These are phyloP conservation scores for Pholiota adiposa DNA, from an alignment of 1,284 basidiomycete species.

Conservation along the genomic window DNA sequence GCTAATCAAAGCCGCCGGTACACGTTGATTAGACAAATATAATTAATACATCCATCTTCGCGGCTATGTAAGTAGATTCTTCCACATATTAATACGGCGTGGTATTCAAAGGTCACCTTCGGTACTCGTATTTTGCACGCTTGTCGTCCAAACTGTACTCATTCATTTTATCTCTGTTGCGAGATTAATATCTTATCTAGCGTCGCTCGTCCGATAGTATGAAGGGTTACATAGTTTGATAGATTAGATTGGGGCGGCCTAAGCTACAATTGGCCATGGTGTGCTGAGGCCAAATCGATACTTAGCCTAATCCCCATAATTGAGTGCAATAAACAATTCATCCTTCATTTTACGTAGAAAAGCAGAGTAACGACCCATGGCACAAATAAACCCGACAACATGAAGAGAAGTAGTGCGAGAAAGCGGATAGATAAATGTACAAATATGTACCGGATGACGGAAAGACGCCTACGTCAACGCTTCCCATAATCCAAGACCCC, in stretches of 20 bases:
- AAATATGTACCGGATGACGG: neutral
- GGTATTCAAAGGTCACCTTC: too few relatives aligned
- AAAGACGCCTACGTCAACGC: constrained; percentile 32
- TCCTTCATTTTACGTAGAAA: neutral
- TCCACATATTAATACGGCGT: too few relatives aligned
- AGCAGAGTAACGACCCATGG: neutral
- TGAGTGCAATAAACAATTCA: neutral
- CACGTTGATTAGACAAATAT: neutral
- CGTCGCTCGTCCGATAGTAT: neutral
- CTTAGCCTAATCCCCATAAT: neutral
- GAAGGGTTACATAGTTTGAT: too few relatives aligned
- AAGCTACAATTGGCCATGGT: neutral
- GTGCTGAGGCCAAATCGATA: neutral
- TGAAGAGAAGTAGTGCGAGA: neutral
- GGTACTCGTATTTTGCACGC: too few relatives aligned
- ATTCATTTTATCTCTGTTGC: neutral
- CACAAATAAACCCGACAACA: neutral
- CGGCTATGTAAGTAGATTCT: too few relatives aligned
- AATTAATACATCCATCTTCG: too few relatives aligned
- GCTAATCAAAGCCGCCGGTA: neutral
- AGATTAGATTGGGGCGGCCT: neutral
- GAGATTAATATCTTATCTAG: neutral
- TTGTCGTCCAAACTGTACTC: too few relatives aligned
- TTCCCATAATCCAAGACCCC: constrained; percentile 69
- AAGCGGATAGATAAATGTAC: neutral